phyloP scores from a whole-genome alignment of 192 early-diverging fungal genomes.

The Podila minutissima region DNA sequence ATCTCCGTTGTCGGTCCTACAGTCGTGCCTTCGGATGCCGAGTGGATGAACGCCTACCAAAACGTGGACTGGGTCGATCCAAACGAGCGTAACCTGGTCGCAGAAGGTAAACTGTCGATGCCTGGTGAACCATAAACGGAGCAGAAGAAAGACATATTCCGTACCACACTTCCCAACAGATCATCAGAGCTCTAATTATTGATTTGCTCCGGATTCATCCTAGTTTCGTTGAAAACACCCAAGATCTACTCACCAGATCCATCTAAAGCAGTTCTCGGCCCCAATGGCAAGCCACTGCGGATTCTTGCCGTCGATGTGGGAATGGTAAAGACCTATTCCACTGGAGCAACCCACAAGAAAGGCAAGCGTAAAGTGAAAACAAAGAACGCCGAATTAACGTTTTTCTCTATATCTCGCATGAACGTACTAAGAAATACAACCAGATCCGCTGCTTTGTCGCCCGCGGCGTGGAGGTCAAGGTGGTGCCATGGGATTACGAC shows the following conservation, averaged over 20 bases:
- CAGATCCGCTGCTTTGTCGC: conserved; percentile 98
- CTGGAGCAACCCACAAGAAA: too few species aligned
- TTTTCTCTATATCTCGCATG: too few species aligned
- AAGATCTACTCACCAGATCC: conserved; percentile 79
- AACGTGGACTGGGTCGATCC: conserved; percentile 94
- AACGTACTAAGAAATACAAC: conserved; percentile 79
- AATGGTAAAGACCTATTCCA: conserved; percentile 67
- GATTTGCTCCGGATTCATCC: too few species aligned
- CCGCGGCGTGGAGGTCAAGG: conserved; percentile 92
- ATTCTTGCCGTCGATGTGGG: conserved; percentile 97
- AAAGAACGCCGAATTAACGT: too few species aligned
- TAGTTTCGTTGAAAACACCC: conserved; percentile 82
- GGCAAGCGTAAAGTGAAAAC: too few species aligned
- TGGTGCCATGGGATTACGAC: conserved; percentile 98
- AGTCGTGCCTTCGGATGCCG: conserved; percentile 48
- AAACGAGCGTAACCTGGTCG: conserved; percentile 92
- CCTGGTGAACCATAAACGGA: too few species aligned
- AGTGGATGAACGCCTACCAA: conserved; percentile 75
- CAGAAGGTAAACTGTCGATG: conserved; percentile 59
- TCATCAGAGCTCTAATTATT: too few species aligned
- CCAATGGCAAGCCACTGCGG: conserved; percentile 77
- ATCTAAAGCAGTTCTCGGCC: conserved; percentile 60
- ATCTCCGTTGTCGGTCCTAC: conserved; percentile 58
- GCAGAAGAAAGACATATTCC: too few species aligned
- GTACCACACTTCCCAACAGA: too few species aligned